Evolutionary conservation across 2,329 filamentous ascomycete species (phyloP).

Genomic region (Colletotrichum sp.): DNA sequence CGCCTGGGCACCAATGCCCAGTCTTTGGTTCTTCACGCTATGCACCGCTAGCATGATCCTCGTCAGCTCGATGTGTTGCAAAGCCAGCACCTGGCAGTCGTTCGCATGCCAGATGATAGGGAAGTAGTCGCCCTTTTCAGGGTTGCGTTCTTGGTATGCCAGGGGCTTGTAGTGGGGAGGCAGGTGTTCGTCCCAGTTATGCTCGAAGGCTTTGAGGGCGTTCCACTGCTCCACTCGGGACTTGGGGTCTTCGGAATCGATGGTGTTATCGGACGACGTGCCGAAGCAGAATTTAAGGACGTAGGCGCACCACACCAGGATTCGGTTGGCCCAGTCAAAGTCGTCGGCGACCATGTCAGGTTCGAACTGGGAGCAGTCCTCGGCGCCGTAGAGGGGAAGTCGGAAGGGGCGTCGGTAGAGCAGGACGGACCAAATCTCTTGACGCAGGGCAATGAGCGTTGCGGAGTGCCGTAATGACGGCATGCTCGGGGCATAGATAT

Average conservation of each 20-base stretch:
- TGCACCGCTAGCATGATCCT: constrained; percentile 64
- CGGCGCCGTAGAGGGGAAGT: not conserved
- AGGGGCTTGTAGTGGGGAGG: constrained; percentile 61
- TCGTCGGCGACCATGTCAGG: constrained; percentile 42
- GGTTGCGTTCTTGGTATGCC: constrained; percentile 43
- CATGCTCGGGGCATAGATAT: not conserved
- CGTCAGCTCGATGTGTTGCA: not conserved
- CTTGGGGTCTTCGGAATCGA: constrained; percentile 29
- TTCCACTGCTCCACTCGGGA: constrained; percentile 40
- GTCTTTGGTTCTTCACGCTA: constrained; percentile 43
- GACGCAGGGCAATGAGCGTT: not conserved
- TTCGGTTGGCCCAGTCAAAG: constrained; percentile 64
- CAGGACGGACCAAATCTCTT: constrained; percentile 8
- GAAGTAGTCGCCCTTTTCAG: constrained; percentile 47
- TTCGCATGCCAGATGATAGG: constrained; percentile 48
- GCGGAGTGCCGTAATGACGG: not conserved
- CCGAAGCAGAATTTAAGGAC: constrained; percentile 68
- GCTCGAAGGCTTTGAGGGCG: constrained; percentile 48
- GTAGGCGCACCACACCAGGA: constrained; percentile 67
- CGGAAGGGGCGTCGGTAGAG: constrained; percentile 1
- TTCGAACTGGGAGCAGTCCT: not conserved
- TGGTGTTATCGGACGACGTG: not conserved
- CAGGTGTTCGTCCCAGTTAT: constrained; percentile 50
- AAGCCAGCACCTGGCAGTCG: not conserved
- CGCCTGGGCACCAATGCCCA: constrained; percentile 44